Base-by-base conservation (phyloP, 2,329 filamentous ascomycete genomes). In the Fusarium sacchari region DNA sequence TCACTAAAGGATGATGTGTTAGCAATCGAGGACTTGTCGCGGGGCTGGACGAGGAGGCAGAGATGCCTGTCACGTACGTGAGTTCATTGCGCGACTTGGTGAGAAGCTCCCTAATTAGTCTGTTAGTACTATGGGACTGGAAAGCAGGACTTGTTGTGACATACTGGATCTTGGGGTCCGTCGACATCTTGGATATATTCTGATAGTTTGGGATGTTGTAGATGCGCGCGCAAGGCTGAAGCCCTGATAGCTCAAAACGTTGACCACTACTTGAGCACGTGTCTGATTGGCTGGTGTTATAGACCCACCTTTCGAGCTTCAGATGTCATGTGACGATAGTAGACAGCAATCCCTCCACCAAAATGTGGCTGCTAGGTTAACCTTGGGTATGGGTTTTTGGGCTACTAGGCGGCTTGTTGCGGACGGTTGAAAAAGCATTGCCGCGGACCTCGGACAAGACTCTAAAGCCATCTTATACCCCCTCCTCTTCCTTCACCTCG, bases 31-130 rank as follows among this genome's bases (percentile, higher is more conserved):
- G 67, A 49, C 42, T 66, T 56, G 67, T 75, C 67, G 72, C 50
- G 58, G 66, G 42, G 65, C 60, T 59, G 62, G 67, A 58, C 40
- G 24, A 67, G 53, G 34, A 50, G 69, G 64, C 52, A 62, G 60
- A 53, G 63, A 63, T 53, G 57, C 44, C 64, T 65, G 60, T 67
- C 56, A 72, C 92, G 78, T 91, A 97, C 94, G 95, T 97, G 84
- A 97, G 92, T 82, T 98, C 95, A 80, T 88, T 91, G 84, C 94
- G 94, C 75, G 94, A 92, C 89, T 97, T 97, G 83, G 90, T 92
- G 75, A 97, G 90, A 80, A 97, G 91, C 84, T 97, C 95, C 85
- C 94, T 97, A 68, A 8, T 67, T 22, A 57, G 46, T 30, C 32
- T 56, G 76, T 84, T 79, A 85, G 81, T 66, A 30, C 47, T 11